Percentiles rank a stretch among this genome's conserved stretches.
Evolutionary conservation across 441 rosid genomes (phyloP).

Genomic region (Eruca vesicaria): DNA sequence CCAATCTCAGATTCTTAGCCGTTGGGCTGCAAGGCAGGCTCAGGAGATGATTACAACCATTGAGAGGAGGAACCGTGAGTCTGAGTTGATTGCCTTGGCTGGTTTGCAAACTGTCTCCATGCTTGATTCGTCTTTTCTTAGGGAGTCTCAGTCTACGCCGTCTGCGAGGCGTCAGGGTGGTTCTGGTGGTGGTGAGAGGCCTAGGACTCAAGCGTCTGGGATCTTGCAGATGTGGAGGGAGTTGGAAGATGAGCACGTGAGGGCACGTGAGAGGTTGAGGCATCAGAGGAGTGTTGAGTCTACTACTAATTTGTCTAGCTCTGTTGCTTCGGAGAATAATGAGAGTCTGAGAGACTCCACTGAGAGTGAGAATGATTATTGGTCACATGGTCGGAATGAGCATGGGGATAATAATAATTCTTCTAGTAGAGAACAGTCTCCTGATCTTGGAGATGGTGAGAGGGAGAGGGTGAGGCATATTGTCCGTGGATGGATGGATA

Average conservation of each 20-base stretch:
- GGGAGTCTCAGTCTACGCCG: conserved; percentile 74
- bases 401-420: neutral
- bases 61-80: conserved; percentile 85
- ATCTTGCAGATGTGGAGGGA: conserved; percentile 94
- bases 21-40: conserved; percentile 92
- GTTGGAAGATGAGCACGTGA: conserved; percentile 82
- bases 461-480: conserved; percentile 95
- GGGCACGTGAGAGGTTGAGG: conserved; percentile 77
- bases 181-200: conserved; percentile 56
- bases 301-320: conserved; percentile 35
- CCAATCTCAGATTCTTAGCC: conserved; percentile 68
- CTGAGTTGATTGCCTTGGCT: conserved; percentile 84
- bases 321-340: conserved; percentile 51
- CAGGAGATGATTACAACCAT: conserved; percentile 91
- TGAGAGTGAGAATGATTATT: conserved; percentile 69
- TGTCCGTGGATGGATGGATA: conserved; percentile 93
- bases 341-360: neutral
- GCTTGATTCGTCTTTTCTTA: conserved; percentile 84
- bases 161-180: conserved; percentile 57
- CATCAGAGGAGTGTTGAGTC: conserved; percentile 59
- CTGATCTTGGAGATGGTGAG: conserved; percentile 82
- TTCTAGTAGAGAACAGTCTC: conserved; percentile 84
- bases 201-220: conserved; percentile 71
- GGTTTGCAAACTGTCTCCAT: conserved; percentile 85
- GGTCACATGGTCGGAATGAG: neutral